Percentiles rank a stretch among this genome's conserved stretches.
Evolutionary conservation across 2,329 filamentous ascomycete species (phyloP).

Genomic region (Zasmidium citrigriseum): DNA sequence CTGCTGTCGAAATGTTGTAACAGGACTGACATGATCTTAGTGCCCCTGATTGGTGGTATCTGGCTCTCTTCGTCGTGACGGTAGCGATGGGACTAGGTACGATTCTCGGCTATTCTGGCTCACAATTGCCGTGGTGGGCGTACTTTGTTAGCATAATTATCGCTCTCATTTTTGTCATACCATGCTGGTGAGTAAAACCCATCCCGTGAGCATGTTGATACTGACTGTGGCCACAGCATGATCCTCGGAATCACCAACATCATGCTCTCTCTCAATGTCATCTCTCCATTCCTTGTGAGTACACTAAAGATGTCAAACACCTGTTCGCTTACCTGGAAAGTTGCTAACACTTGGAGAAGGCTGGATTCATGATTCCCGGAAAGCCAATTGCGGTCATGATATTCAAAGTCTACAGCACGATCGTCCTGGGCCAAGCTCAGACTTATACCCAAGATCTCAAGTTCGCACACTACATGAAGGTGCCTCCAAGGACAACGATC

Average conservation of each 20-base stretch:
- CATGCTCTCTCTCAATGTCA: constrained; percentile 23
- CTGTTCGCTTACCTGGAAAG: no score
- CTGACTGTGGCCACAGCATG: constrained; percentile 47
- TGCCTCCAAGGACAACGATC: constrained; percentile 77
- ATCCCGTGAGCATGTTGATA: no score
- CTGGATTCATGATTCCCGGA: constrained; percentile 78
- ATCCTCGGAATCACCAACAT: constrained; percentile 86
- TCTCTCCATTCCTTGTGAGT: constrained; percentile 59
- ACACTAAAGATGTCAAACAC: no score
- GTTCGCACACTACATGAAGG: constrained; percentile 85
- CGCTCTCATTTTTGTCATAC: constrained; percentile 79
- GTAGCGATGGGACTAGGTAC: constrained; percentile 19
- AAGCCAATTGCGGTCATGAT: constrained; percentile 91
- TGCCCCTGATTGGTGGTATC: constrained; percentile 79
- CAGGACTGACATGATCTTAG: neutral
- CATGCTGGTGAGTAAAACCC: constrained; percentile 59
- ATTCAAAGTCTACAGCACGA: constrained; percentile 84
- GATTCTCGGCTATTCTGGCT: constrained; percentile 61
- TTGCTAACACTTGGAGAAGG: constrained; percentile 45
- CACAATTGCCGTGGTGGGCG: constrained; percentile 85
- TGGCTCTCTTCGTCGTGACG: constrained; percentile 27
- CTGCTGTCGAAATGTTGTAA: neutral
- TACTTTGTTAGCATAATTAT: constrained; percentile 75
- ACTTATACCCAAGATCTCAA: constrained; percentile 88
- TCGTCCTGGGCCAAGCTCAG: constrained; percentile 64